A percentile compares a stretch with the other conserved stretches of the same genome.
These are phyloP conservation scores for Babesia sp. DNA, from an alignment of 169 alveolate genomes.

Conservation along the genomic window DNA sequence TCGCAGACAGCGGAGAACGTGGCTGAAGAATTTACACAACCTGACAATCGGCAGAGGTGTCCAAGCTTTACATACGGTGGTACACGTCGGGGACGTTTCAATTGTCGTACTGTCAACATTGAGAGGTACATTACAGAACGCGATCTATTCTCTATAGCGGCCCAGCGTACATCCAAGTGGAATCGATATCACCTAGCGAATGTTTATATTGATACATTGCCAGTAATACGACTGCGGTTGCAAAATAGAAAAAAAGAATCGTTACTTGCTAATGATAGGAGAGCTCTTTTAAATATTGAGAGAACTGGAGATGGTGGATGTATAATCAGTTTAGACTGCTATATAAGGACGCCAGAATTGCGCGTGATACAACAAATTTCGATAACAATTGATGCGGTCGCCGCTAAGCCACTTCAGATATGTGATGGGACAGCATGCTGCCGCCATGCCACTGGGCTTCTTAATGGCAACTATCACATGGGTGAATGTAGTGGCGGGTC, in stretches of 20 bases:
- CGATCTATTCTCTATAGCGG: neutral
- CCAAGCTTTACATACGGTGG: neutral
- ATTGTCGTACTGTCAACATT: neutral
- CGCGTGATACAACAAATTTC: neutral
- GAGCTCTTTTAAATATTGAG: neutral
- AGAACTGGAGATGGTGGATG: neutral
- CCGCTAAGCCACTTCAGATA: neutral
- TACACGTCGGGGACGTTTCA: neutral
- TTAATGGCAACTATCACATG: neutral
- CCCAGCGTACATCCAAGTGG: constrained; percentile 15
- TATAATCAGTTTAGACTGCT: neutral
- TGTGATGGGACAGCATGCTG: neutral
- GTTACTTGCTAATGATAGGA: constrained; percentile 13
- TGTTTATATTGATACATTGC: neutral
- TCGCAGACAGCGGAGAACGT: neutral
- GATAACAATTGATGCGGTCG: neutral
- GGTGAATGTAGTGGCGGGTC: neutral
- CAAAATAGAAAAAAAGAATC: constrained; percentile 1
- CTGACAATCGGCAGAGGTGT: neutral
- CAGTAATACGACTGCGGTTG: constrained; percentile 17
- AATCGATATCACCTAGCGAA: constrained; percentile 14
- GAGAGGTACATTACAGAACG: constrained; percentile 5
- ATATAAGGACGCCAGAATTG: neutral
- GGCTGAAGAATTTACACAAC: neutral
- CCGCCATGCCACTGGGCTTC: neutral